Evolutionary conservation across 2,329 filamentous ascomycete species (phyloP).

Genomic region (Zymoseptoria crescenta): DNA sequence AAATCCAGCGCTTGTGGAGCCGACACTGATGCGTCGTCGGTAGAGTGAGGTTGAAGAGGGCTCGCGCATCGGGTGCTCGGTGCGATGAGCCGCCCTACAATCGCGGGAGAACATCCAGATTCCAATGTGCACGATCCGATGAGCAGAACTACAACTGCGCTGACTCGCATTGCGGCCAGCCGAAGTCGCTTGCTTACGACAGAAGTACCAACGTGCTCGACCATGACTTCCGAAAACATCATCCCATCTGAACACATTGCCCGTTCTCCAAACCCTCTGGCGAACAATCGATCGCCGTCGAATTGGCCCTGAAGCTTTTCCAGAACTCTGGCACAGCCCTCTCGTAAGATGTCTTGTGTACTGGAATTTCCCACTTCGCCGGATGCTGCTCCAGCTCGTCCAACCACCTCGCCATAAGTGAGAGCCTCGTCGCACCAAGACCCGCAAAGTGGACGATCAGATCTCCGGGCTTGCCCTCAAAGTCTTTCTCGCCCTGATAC

Average conservation of each 20-base stretch:
- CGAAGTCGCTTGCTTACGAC: background rate
- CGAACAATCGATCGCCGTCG: background rate
- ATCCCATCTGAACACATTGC: background rate
- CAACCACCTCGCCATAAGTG: conserved; percentile 16
- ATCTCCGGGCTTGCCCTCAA: conserved; percentile 12
- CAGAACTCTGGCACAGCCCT: conserved; percentile 17
- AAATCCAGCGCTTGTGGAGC: background rate
- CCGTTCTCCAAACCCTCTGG: background rate
- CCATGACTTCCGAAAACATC: background rate
- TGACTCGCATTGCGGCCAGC: background rate
- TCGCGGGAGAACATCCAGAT: background rate
- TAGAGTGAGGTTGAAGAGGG: background rate
- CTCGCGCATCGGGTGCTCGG: background rate
- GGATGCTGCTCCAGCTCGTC: conserved; percentile 5
- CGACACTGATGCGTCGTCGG: background rate
- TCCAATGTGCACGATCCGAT: background rate
- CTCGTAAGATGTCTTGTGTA: conserved; percentile 18
- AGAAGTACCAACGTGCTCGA: background rate
- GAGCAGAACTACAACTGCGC: too few relatives aligned
- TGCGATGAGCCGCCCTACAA: background rate
- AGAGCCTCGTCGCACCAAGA: conserved; percentile 18
- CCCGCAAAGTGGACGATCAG: conserved; percentile 19
- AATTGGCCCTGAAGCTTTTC: conserved; percentile 3
- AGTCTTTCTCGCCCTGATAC: conserved; percentile 28
- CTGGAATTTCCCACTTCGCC: conserved; percentile 8